Conservation (phyloP, 2,329 filamentous ascomycete genomes). For the Epichloe scottii region DNA sequence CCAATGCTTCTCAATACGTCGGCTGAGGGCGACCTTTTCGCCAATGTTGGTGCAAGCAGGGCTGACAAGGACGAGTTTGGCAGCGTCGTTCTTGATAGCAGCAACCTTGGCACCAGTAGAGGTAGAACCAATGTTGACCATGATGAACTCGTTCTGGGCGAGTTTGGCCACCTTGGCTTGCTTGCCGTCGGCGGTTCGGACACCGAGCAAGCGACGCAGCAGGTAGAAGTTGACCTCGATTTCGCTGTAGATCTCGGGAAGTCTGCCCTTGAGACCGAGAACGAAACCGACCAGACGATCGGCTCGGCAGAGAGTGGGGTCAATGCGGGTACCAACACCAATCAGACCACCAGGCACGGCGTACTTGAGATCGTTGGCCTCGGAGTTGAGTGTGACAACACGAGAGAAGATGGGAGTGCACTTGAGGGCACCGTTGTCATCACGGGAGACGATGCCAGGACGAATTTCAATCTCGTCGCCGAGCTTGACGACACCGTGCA, state of each 20-base stretch:
- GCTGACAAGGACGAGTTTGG: slow-evolving; percentile 83
- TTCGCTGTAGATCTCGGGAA: slow-evolving; percentile 96
- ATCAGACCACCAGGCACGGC: slow-evolving; percentile 95
- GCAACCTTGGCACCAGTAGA: slow-evolving; percentile 96
- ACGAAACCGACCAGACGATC: slow-evolving; percentile 98
- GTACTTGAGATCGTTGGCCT: slow-evolving; percentile 97
- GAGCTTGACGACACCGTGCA: slow-evolving; percentile 93
- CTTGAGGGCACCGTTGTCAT: slow-evolving; percentile 84
- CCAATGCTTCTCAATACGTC: slow-evolving; percentile 99
- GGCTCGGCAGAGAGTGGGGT: slow-evolving; percentile 94
- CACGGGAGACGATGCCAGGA: slow-evolving; percentile 94
- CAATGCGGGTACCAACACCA: slow-evolving; percentile 93
- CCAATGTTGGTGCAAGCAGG: slow-evolving; percentile 94
- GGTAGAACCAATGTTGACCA: slow-evolving; percentile 98
- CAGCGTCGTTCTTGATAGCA: slow-evolving; percentile 93
- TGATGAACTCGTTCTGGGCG: slow-evolving; percentile 96
- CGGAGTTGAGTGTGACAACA: slow-evolving; percentile 89
- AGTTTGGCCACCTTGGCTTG: slow-evolving; percentile 99
- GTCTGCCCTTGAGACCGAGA: slow-evolving; percentile 80
- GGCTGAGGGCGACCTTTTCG: slow-evolving; percentile 91
- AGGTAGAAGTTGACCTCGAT: slow-evolving; percentile 99
- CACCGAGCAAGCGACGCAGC: slow-evolving; percentile 83
- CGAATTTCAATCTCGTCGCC: slow-evolving; percentile 98
- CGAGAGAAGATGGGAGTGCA: slow-evolving; percentile 96
- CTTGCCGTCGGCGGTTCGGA: slow-evolving; percentile 96